These are phyloP conservation scores for Stachybotrys echinatus DNA, from an alignment of 2,329 filamentous ascomycete genomes.

Conservation along the genomic window DNA sequence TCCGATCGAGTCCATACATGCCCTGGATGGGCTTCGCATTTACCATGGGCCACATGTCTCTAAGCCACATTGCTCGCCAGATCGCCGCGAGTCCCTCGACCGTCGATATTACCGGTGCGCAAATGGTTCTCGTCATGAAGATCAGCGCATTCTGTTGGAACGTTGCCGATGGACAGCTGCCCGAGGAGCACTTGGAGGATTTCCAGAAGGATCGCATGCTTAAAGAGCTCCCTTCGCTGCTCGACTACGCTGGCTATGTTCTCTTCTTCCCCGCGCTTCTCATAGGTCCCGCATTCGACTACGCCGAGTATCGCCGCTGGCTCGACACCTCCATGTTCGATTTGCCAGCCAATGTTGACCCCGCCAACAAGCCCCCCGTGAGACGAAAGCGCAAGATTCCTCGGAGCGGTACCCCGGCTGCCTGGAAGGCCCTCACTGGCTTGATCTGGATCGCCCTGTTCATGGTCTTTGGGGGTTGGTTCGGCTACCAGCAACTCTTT, in stretches of 20 bases:
- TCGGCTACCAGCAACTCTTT: slow-evolving; percentile 58
- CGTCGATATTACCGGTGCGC: slow-evolving; percentile 88
- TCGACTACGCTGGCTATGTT: slow-evolving; percentile 87
- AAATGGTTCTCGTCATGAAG: slow-evolving; percentile 99
- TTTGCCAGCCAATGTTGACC: slow-evolving; percentile 73
- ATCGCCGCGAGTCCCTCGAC: slow-evolving; percentile 57
- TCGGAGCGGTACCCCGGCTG: slow-evolving; percentile 79
- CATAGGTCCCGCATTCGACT: slow-evolving; percentile 90
- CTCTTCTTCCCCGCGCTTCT: slow-evolving; percentile 92
- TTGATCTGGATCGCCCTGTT: slow-evolving; percentile 76
- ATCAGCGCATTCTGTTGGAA: slow-evolving; percentile 97
- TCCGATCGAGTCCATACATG: slow-evolving; percentile 83
- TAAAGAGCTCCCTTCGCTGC: slow-evolving; percentile 62
- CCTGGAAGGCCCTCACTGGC: slow-evolving; percentile 68
- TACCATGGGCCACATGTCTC: slow-evolving; percentile 90
- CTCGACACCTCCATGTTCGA: slow-evolving; percentile 95
- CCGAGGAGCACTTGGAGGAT: slow-evolving; percentile 74
- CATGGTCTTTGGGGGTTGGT: slow-evolving; percentile 65
- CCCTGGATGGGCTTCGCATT: slow-evolving; percentile 95
- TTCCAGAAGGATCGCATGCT: slow-evolving; percentile 81
- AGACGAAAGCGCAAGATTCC: slow-evolving; percentile 90
- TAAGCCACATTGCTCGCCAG: slow-evolving; percentile 83
- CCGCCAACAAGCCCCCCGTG: slow-evolving; percentile 77
- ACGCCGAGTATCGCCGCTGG: slow-evolving; percentile 85
- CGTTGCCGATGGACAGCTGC: slow-evolving; percentile 82